phyloP scores from a whole-genome alignment of 2,329 filamentous ascomycete species.

The Macroventuria anomochaeta region DNA sequence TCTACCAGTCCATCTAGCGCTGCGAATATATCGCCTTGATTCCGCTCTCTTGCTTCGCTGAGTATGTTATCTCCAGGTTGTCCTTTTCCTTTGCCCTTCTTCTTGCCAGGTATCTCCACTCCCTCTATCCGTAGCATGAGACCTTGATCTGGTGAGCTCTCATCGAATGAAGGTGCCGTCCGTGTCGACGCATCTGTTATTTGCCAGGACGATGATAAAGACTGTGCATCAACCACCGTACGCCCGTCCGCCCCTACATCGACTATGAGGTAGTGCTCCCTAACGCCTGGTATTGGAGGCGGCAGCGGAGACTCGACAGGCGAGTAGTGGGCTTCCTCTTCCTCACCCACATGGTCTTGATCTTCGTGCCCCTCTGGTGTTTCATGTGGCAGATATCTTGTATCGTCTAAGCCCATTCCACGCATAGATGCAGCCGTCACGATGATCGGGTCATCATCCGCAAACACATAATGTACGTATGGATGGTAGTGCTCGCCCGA shows the following conservation, averaged over 20 bases:
- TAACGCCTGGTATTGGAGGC: conserved; percentile 54
- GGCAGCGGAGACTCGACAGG: conserved; percentile 53
- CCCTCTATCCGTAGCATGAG: conserved; percentile 71
- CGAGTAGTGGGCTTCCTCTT: conserved; percentile 33
- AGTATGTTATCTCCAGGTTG: conserved; percentile 37
- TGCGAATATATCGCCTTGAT: conserved; percentile 44
- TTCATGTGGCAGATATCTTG: conserved; percentile 46
- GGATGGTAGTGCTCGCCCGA: conserved; percentile 81
- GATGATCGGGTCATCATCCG: conserved; percentile 83
- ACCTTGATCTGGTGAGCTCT: conserved; percentile 50
- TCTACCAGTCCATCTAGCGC: conserved; percentile 48
- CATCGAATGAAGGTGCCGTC: conserved; percentile 69
- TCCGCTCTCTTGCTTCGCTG: conserved; percentile 39
- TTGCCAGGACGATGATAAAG: conserved; percentile 77
- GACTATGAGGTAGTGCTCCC: conserved; percentile 64
- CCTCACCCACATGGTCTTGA: conserved; percentile 24
- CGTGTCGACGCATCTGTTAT: conserved; percentile 61
- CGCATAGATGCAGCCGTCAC: conserved; percentile 70
- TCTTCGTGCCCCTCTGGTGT: conserved; percentile 28
- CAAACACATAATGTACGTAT: conserved; percentile 88
- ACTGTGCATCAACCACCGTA: conserved; percentile 71
- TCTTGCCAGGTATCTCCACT: conserved; percentile 44
- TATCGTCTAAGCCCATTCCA: conserved; percentile 57
- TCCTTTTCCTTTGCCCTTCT: conserved; percentile 41
- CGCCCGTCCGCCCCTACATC: conserved; percentile 57